phyloP scores from a whole-genome alignment of 805 yeast species.

The Saccharomyces mikatae region DNA sequence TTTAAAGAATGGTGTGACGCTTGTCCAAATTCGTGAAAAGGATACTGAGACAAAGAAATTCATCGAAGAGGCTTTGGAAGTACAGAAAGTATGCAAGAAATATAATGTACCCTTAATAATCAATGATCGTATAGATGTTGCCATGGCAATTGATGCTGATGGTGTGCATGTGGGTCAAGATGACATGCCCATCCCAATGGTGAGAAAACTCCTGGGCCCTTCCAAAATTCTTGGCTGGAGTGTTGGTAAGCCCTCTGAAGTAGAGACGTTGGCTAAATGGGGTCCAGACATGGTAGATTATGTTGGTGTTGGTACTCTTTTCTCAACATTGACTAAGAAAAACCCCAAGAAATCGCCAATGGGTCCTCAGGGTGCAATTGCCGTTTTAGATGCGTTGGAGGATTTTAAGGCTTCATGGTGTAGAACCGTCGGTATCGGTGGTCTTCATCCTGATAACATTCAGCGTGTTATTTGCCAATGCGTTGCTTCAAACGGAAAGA shows the following conservation, averaged over 20 bases:
- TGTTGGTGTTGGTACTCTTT: constrained; percentile 78
- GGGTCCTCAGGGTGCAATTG: constrained; percentile 62
- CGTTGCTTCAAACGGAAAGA: constrained; percentile 37
- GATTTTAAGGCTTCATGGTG: constrained; percentile 32
- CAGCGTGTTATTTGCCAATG: constrained; percentile 46
- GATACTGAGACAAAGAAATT: constrained; percentile 59
- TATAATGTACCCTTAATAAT: constrained; percentile 69
- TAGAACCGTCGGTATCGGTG: constrained; percentile 73
- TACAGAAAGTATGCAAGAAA: constrained; percentile 53
- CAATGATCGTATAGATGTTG: constrained; percentile 83
- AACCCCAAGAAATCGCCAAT: constrained; percentile 46
- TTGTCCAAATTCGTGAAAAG: constrained; percentile 82
- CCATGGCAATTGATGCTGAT: constrained; percentile 81
- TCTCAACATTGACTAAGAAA: constrained; percentile 64
- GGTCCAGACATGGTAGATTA: constrained; percentile 50
- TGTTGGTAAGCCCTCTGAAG: constrained; percentile 52
- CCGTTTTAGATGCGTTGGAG: constrained; percentile 42
- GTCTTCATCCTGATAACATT: constrained; percentile 57
- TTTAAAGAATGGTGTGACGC: constrained; percentile 63
- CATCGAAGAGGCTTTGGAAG: constrained; percentile 48
- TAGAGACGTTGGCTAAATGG: constrained; percentile 25
- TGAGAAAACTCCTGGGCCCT: constrained; percentile 59
- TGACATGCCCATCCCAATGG: constrained; percentile 56
- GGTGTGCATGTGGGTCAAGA: constrained; percentile 92
- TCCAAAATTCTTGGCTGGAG: constrained; percentile 75